These are phyloP conservation scores for Solanum etuberosum DNA, from an alignment of 257 asterid genomes.

Conservation along the genomic window DNA sequence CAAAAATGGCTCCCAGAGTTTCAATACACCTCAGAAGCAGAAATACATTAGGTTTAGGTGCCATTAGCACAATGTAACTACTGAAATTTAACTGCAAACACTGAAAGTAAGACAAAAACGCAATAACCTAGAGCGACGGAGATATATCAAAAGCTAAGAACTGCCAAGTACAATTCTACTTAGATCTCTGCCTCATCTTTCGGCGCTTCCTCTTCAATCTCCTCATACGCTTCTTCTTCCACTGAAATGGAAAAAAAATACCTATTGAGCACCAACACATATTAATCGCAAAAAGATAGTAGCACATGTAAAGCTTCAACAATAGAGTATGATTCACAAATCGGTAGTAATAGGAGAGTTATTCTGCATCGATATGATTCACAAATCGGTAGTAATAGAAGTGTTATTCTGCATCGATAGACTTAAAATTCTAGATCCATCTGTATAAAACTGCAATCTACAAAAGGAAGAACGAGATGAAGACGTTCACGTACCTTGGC, in stretches of 20 bases:
- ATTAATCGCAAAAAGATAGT: background rate
- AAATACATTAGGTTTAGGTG: background rate
- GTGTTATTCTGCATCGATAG: background rate
- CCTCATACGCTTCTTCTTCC: slow-evolving; percentile 65
- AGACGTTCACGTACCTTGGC: background rate
- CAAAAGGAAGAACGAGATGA: background rate
- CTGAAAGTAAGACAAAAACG: background rate
- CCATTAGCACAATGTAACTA: background rate
- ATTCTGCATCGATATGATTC: background rate
- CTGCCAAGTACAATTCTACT: slow-evolving; percentile 3
- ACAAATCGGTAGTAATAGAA: background rate
- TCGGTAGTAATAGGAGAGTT: background rate
- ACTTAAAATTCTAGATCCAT: background rate
- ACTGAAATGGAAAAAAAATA: slow-evolving; percentile 5
- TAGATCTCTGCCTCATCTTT: slow-evolving; percentile 54
- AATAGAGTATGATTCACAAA: background rate
- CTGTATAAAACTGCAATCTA: background rate
- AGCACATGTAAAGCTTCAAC: background rate
- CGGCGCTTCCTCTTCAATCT: slow-evolving; percentile 54
- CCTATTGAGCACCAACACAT: background rate
- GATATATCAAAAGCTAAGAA: background rate
- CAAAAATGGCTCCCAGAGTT: background rate
- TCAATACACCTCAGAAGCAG: background rate
- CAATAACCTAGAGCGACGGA: background rate
- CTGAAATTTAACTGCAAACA: background rate